A percentile compares a stretch with the other conserved stretches of the same genome.
Evolutionary conservation across 306 rosid genomes (phyloP).

Genomic region (Abrus precatorius): DNA sequence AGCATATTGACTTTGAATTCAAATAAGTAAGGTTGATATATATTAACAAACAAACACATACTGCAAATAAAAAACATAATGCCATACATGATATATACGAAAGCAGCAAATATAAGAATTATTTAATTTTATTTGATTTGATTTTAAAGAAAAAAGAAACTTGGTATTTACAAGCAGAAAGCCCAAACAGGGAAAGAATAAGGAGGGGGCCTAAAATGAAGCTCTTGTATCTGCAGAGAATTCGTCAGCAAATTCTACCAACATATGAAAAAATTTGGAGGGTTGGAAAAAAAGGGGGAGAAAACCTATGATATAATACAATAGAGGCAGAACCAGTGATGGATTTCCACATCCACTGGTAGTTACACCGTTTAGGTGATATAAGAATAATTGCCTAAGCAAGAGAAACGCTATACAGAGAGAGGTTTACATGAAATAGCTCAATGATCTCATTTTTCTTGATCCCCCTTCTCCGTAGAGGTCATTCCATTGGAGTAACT

Average conservation of each 20-base stretch:
- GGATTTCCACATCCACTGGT: conserved; percentile 41
- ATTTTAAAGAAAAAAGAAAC: conserved; percentile 8
- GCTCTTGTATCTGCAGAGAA: conserved; percentile 39
- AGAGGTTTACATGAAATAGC: conserved; percentile 92
- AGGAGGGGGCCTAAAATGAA: conserved; percentile 42
- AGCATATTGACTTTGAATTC: too few relatives aligned
- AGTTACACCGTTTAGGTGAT: conserved; percentile 42
- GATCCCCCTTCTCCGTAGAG: conserved; percentile 99
- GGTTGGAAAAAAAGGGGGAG: conserved; percentile 30
- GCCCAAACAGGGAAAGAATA: conserved; percentile 40
- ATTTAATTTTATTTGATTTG: conserved; percentile 33
- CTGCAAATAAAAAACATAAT: conserved; percentile 7
- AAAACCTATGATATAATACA: conserved; percentile 53
- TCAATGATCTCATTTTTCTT: conserved; percentile 86
- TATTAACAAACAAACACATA: neutral
- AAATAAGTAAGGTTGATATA: too few relatives aligned
- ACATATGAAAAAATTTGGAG: conserved; percentile 25
- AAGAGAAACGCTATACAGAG: conserved; percentile 63
- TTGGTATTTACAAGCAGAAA: conserved; percentile 48
- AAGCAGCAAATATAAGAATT: conserved; percentile 26
- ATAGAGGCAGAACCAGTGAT: conserved; percentile 41
- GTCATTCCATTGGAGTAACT: conserved; percentile 96
- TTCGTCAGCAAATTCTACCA: conserved; percentile 27
- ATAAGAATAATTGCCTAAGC: conserved; percentile 54
- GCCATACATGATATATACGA: conserved; percentile 1